A percentile compares a stretch with the other conserved stretches of the same genome.
These are phyloP conservation scores for Xylariales sp. DNA, from an alignment of 2,329 filamentous ascomycete species.

Conservation along the genomic window DNA sequence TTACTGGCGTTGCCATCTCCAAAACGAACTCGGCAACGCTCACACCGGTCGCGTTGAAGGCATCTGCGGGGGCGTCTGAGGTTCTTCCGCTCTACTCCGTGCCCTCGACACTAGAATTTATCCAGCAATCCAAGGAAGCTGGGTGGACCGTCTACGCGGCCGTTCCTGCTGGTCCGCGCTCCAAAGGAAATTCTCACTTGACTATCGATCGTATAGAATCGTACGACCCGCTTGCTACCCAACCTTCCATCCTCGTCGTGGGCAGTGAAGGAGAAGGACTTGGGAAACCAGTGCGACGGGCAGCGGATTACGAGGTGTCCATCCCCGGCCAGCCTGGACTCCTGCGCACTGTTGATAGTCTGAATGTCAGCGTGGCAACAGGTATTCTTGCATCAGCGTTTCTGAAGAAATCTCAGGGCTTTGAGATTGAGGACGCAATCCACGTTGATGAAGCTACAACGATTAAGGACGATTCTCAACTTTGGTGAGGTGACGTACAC, in stretches of 20 bases:
- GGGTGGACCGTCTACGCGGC: conserved; percentile 86
- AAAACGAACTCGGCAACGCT: conserved; percentile 69
- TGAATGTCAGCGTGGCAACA: conserved; percentile 90
- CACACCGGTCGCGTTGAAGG: conserved; percentile 76
- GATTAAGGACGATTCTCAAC: no score
- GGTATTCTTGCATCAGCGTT: conserved; percentile 72
- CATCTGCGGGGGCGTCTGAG: conserved; percentile 84
- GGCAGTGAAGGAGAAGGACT: conserved; percentile 79
- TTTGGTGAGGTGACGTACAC: no score
- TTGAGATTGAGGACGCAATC: conserved; percentile 15
- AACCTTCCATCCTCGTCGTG: conserved; percentile 75
- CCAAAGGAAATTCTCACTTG: conserved; percentile 36
- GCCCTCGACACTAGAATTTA: conserved; percentile 62
- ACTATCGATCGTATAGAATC: conserved; percentile 45
- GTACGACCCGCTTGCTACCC: conserved; percentile 46
- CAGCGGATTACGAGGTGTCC: conserved; percentile 61
- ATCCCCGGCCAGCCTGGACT: conserved; percentile 54
- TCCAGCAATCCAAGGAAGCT: conserved; percentile 59
- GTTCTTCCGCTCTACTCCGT: conserved; percentile 70
- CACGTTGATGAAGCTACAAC: no score
- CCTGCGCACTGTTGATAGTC: conserved; percentile 68
- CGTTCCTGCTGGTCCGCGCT: conserved; percentile 41
- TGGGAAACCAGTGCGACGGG: conserved; percentile 55
- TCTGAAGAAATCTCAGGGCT: conserved; percentile 36
- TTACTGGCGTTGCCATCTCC: conserved; percentile 76